These are phyloP conservation scores for Vigna trinervia DNA, from an alignment of 306 rosid genomes.

Conservation along the genomic window DNA sequence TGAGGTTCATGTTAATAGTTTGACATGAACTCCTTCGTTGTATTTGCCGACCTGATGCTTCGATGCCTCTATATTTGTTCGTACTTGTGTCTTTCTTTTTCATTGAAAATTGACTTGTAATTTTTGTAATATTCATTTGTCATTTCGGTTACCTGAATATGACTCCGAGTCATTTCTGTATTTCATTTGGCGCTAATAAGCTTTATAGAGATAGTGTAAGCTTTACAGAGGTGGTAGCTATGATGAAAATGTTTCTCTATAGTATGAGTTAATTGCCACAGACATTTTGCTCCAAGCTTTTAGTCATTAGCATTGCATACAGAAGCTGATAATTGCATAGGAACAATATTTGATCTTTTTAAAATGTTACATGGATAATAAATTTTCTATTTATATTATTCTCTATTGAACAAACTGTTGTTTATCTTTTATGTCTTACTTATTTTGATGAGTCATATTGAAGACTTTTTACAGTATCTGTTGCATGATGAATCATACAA, in stretches of 20 bases:
- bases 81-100: background rate
- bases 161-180: background rate
- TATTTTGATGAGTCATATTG: background rate
- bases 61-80: background rate
- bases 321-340: background rate
- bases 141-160: background rate
- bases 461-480: slow-evolving; percentile 14
- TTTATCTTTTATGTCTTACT: background rate
- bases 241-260: background rate
- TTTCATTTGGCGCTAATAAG: background rate
- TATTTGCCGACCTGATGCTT: background rate
- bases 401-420: slow-evolving; percentile 5
- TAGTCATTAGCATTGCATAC: background rate
- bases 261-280: background rate
- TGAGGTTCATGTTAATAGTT: slow-evolving; percentile 19
- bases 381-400: background rate
- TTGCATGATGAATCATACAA: background rate
- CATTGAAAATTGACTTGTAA: background rate
- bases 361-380: background rate
- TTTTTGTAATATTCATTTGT: slow-evolving; percentile 2
- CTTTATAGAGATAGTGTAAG: background rate
- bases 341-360: background rate
- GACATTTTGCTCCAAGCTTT: slow-evolving; percentile 9
- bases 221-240: background rate
- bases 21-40: no score